Base-by-base conservation (phyloP, 768 basidiomycete genomes). In the Termitomyces sp. region DNA sequence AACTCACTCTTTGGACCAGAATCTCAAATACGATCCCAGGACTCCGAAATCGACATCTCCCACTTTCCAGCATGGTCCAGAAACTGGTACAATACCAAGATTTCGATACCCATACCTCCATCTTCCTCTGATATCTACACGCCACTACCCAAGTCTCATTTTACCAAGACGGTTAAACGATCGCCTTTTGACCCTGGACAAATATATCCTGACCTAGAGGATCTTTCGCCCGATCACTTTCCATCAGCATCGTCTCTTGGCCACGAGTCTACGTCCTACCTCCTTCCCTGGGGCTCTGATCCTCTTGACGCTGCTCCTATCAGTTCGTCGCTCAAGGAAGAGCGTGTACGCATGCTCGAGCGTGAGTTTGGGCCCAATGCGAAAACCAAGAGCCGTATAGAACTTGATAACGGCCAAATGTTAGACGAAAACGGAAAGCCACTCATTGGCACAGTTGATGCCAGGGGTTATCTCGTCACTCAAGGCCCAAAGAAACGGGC, bases 311-410 rank as follows among this genome's bases (percentile, higher is more conserved):
- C 74, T 20, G 70, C 73, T 0, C 71, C 1, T 4, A 65, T 88
- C 4, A 79, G 84, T 59, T 28, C 28, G 28, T 28, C 28, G 4
- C 28, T 28, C 28, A 28, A 88, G 69, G 85, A 86, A 70, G 88
- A 89, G 65, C 79, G 88, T 18, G 78, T 89, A 65, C 82, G 86
- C 7, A 89, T 89, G 87, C 78, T 91, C 11, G 84, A 89, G 68
- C 80, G 80, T 18, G 87, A 89, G 63, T 91, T 90, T 69, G 82
- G 83, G 3, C 70, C 73, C n/a, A 77, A 79, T 51, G 67, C 62
- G 20, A 69, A 77, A 63, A 58, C 66, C 33, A 67, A 75, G 62
- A 65, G 69, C 59, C 61, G 70, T 61, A 49, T 58, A 20, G 59
- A 63, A 33, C 57, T 62, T 28, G 68, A 67, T 28, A 70, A 71